Base-by-base conservation (phyloP, 176 grass and related monocot species). In the Alopecurus myosuroides region DNA sequence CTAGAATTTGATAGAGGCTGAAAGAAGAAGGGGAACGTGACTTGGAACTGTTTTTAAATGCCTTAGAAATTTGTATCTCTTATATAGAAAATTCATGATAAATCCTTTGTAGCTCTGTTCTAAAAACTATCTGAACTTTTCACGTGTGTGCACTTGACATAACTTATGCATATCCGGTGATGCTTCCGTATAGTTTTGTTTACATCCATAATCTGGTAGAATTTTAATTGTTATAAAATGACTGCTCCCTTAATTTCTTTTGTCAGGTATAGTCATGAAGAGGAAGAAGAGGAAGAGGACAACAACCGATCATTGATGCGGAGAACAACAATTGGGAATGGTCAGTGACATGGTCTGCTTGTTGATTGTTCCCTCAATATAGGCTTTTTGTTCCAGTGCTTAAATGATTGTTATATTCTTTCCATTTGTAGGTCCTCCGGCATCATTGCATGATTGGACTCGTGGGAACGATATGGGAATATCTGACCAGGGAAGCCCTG, bases 321-420 rank as follows among this genome's bases (percentile, higher is more conserved):
- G 67, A 92, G 96, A 94, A 98, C 91, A 50, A 98, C 96, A 44
- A 95, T 98, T 42, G 93, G 96, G 92, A 98, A 98, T 87, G 96
- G 96, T 98, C 66, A 72, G 82, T 63, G 58, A 37, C 11, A 65
- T 88, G 31, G 49, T 86, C 39, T 63, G 3, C n/a, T 74, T 73
- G 70, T 73, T 73, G 23, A 29, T 29, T 89, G 58, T 79, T 62
- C 70, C 50, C 6, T 65, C 46, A 42, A 48, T 66, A 45, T 20
- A 63, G 23, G 23, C 50, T 11, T 80, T 78, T 57, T 62, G 48
- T 85, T 76, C 85, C 70, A 52, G 7, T 46, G 41, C 19, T 74
- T 77, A 78, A 63, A 73, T 62, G 70, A 52, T 50, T 85, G 20
- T 30, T 84, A 70, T 88, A 88, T 62, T 82, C 44, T 45, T 84